These are phyloP conservation scores for Fusarium sp. DNA, from an alignment of 2,329 filamentous ascomycete species.

Conservation along the genomic window DNA sequence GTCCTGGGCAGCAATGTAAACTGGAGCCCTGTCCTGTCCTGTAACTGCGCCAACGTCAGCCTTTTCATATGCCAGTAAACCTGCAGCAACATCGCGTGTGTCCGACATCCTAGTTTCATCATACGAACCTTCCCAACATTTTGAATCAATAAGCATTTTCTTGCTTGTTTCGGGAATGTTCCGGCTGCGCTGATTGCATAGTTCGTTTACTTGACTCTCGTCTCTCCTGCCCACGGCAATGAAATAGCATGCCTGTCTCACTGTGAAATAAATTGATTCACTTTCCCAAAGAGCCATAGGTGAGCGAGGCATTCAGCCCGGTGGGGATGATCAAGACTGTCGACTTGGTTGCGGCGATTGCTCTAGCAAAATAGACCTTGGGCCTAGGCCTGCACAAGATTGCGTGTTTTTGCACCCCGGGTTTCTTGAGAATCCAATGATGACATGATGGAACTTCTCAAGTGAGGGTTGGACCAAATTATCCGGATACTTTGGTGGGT, in stretches of 20 bases:
- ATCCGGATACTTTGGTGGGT: neutral
- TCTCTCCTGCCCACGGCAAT: neutral
- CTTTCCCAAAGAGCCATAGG: constrained; percentile 1
- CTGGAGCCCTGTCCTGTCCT: constrained; percentile 4
- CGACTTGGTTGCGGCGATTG: constrained; percentile 7
- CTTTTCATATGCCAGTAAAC: constrained; percentile 20
- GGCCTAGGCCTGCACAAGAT: constrained; percentile 34
- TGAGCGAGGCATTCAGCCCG: constrained; percentile 30
- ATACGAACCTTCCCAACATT: neutral
- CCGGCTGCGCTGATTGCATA: constrained; percentile 2
- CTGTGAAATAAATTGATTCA: constrained; percentile 18
- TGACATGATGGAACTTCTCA: constrained; percentile 30
- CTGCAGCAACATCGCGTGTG: neutral
- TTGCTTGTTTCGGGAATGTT: neutral
- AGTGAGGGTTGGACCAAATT: constrained; percentile 13
- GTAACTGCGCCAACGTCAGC: constrained; percentile 12
- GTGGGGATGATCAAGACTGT: constrained; percentile 25
- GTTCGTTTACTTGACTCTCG: neutral
- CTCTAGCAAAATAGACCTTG: constrained; percentile 18
- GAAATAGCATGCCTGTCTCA: constrained; percentile 18
- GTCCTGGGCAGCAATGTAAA: neutral
- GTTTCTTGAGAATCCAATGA: constrained; percentile 22
- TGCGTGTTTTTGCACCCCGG: constrained; percentile 16
- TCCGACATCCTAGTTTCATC: neutral
- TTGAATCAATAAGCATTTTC: constrained; percentile 2